Conservation (phyloP, 1,284 basidiomycete genomes). For the Thecaphora thlaspeos region DNA sequence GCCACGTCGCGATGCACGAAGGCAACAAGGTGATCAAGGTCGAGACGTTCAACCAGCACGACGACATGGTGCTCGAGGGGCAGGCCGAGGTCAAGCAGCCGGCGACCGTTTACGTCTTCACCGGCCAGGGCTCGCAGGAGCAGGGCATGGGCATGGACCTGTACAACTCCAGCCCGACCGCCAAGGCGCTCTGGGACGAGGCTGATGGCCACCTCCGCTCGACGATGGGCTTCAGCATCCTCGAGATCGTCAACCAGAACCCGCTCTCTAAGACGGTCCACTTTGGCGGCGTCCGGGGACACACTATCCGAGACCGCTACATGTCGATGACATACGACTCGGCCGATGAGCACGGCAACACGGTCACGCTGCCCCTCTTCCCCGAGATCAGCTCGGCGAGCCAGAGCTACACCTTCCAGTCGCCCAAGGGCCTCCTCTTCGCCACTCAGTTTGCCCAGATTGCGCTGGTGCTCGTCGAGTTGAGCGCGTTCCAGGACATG, state of each 20-base stretch:
- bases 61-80: slow-evolving; percentile 88
- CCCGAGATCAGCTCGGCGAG: slow-evolving; percentile 47
- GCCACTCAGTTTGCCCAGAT: slow-evolving; percentile 99
- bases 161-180: slow-evolving; percentile 86
- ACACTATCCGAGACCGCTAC: slow-evolving; percentile 94
- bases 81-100: slow-evolving; percentile 84
- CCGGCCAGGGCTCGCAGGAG: slow-evolving; percentile 97
- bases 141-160: slow-evolving; percentile 99
- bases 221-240: slow-evolving; percentile 92
- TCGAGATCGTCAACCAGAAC: slow-evolving; percentile 70
- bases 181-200: slow-evolving; percentile 93
- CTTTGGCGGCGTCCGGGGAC: slow-evolving; percentile 98
- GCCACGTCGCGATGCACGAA: slow-evolving; percentile 47
- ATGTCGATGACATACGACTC: slow-evolving; percentile 96
- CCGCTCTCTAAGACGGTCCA: slow-evolving; percentile 75
- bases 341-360: slow-evolving; percentile 86
- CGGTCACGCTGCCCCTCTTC: slow-evolving; percentile 49
- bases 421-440: slow-evolving; percentile 89
- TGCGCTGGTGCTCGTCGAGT: slow-evolving; percentile 88
- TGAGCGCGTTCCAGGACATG: slow-evolving; percentile 97
- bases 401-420: slow-evolving; percentile 83
- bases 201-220: slow-evolving; percentile 89
- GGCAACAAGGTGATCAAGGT: slow-evolving; percentile 78
- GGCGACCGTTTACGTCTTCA: slow-evolving; percentile 89
- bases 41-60: slow-evolving; percentile 78